These are phyloP conservation scores for Apiospora malaysiana DNA, from an alignment of 2,329 filamentous ascomycete species.

Conservation along the genomic window DNA sequence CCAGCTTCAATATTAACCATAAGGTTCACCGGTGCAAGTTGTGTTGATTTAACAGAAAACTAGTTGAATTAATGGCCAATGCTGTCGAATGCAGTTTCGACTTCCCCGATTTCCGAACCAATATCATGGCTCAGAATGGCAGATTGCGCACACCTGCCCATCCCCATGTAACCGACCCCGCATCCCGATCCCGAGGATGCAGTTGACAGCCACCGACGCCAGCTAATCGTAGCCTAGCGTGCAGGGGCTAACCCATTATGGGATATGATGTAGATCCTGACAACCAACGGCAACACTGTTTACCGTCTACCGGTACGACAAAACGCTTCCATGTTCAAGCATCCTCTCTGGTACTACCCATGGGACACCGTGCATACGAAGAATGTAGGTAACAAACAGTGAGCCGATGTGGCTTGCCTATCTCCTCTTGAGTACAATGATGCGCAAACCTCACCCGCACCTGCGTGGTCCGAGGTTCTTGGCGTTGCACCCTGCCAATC, in stretches of 20 bases:
- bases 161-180: not conserved
- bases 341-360: not conserved
- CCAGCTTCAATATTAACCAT: not conserved
- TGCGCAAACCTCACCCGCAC: not conserved
- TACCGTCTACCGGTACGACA: too few species aligned
- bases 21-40: too few species aligned
- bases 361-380: not conserved
- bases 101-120: too few species aligned
- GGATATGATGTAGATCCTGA: not conserved
- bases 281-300: not conserved
- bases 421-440: not conserved
- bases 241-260: not conserved
- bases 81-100: too few species aligned
- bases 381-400: not conserved
- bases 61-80: too few species aligned
- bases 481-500: not conserved
- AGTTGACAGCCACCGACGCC: not conserved
- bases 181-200: not conserved
- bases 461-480: not conserved
- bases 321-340: not conserved
- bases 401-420: not conserved
- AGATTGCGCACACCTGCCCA: not conserved
- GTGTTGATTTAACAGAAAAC: too few species aligned
- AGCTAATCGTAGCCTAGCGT: not conserved
- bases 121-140: too few species aligned